These are phyloP conservation scores for Parietaria judaica DNA, from an alignment of 306 rosid species.

Conservation along the genomic window DNA sequence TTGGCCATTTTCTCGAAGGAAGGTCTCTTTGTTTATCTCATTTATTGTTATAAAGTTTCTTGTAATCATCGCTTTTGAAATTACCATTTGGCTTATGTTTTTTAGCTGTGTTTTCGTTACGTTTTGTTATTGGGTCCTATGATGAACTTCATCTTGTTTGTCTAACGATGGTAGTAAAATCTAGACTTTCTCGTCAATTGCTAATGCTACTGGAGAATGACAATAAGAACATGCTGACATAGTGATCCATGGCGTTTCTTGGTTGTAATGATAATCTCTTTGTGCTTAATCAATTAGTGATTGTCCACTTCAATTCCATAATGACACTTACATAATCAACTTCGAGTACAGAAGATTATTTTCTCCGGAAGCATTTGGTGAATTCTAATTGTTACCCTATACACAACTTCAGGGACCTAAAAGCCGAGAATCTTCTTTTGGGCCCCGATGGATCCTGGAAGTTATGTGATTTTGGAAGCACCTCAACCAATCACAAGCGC, in stretches of 20 bases:
- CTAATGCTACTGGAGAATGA: no score
- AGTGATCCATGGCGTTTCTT: neutral
- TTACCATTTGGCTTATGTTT: no score
- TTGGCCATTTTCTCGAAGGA: no score
- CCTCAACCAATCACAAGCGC: constrained; percentile 83
- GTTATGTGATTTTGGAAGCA: constrained; percentile 96
- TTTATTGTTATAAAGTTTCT: no score
- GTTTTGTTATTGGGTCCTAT: no score
- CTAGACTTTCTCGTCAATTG: no score
- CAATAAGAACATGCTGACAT: neutral
- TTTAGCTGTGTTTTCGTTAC: no score
- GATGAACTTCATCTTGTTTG: neutral
- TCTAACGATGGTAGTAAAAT: no score
- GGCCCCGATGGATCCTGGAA: constrained; percentile 87
- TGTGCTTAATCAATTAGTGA: neutral
- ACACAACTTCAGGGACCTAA: constrained; percentile 58
- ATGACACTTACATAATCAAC: no score
- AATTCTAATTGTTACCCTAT: neutral
- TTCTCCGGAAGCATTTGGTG: neutral
- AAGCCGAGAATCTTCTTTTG: constrained; percentile 77
- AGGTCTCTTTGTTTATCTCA: no score
- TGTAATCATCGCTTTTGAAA: no score
- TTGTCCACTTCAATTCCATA: neutral
- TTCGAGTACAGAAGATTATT: no score
- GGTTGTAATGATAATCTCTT: neutral